Base-by-base conservation (phyloP, 2,329 filamentous ascomycete genomes). In the Pseudocercospora musae region DNA sequence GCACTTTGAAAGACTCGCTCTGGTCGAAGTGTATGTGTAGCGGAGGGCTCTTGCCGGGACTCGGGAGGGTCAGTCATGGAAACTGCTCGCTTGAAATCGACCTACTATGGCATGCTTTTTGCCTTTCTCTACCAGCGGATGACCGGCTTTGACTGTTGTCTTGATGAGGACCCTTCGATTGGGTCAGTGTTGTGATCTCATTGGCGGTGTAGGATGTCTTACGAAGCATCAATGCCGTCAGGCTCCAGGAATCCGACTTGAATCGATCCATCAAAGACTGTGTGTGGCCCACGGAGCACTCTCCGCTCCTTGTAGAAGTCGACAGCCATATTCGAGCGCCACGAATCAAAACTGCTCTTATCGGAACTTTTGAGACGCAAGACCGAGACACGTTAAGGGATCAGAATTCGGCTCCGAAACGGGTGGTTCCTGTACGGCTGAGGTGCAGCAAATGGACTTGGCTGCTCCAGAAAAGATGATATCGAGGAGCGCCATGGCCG, bases 11-110 rank as follows among this genome's bases (percentile, higher is more conserved):
- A 23, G 59, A 58, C 40, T 64, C 62, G 58, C 40, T 33, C 57
- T 64, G 62, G 62, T 59, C 44, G 56, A 61, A 59, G 50, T 64
- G 62, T n/a, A 62, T 20, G 29, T 64, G 62, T 1, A 64, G 25
- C 4, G 62, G 62, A 15, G 62, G 62, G 2, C 49, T 31, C 52
- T 64, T 58, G 21, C 10, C 10, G 4, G 18, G 37, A 33, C n/a
- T n/a, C n/a, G n/a, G n/a, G n/a, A n/a, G 7, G n/a, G 23, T 7
- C 15, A 29, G 27, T 18, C 56, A 18, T 25, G 6, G 21, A 4
- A 37, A 5, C 1, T 1, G 33, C 13, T 37, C 33, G 33, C 1
- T 15, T 37, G 31, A 10, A 25, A 31, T 40, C 9, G 15, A 31
- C 59, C 23, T 40, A 62, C 60, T 18, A 62, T 44, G 1, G 61